Evolutionary conservation across 202 grass and related monocot species (phyloP), one percentile per base, ranked within the genome.

Genomic region (Dendrocalamus latiflorus): DNA sequence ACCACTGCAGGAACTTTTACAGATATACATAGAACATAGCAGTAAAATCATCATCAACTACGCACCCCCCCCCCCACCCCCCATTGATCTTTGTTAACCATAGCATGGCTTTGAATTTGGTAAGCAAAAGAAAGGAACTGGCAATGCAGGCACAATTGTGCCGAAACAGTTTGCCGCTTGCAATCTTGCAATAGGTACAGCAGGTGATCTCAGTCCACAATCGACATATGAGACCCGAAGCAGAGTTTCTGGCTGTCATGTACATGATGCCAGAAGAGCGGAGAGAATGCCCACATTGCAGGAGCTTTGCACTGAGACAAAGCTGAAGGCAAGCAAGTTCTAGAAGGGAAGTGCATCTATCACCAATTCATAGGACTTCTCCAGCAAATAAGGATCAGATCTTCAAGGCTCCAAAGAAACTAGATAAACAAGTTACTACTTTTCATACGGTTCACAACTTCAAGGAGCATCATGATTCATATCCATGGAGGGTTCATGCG

Each of bases 381-480:
- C 53, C 63, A 81, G 75, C 48, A 75, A 81, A 66, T 36, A 65
- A 73, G 18, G 45, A 67, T 65, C 54, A 43, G 36, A 64, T 34
- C 48, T 26, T 37, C 64, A 57, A 53, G 22, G 24, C 5, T 83
- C 41, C 14, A 65, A 55, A 68, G 6, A 2, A 54, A 83, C 34
- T 34, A 66, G 18, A 68, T 30, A 64, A 50, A 38, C 28, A 62
- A 48, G 47, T 49, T 80, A 18, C 20, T 26, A 75, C 8, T 28
- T 59, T 89, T 89, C 74, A 56, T 59, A 75, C 18, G 63, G 17
- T 75, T 76, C 53, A 28, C 70, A 76, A 1, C 43, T 43, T 47
- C 60, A 90, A 16, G 54, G 61, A 42, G 24, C 60, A 79, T 80
- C 56, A 65, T 62, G 71, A 39, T 78, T 83, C 82, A 91, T 91